phyloP scores from a whole-genome alignment of 768 basidiomycete genomes.

The Saitozyma sp. region DNA sequence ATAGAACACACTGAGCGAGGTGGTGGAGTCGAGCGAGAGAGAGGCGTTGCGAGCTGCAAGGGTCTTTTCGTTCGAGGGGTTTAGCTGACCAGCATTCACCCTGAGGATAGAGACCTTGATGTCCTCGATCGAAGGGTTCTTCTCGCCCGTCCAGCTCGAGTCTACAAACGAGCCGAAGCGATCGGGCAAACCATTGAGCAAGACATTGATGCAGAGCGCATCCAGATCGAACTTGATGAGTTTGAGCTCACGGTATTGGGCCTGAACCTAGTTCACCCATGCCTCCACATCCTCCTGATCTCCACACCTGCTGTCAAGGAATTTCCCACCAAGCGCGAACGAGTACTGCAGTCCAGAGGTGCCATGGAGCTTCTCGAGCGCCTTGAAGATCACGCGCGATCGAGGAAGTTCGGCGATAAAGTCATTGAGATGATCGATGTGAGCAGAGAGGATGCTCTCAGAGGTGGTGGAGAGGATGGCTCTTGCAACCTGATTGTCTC shows the following conservation, averaged over 20 bases:
- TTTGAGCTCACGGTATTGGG: constrained; percentile 2
- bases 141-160: neutral
- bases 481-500: too few relatives aligned
- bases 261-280: neutral
- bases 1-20: constrained; percentile 6
- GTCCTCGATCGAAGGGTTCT: neutral
- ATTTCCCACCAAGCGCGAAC: constrained; percentile 4
- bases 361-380: neutral
- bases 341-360: neutral
- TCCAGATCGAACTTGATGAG: neutral
- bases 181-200: constrained; percentile 2
- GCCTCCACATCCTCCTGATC: neutral
- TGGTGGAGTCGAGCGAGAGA: neutral
- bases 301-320: neutral
- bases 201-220: constrained; percentile 3
- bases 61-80: neutral
- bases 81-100: neutral
- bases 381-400: neutral
- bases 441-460: too few relatives aligned
- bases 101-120: neutral
- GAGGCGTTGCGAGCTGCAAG: constrained; percentile 2
- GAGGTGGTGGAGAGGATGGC: too few relatives aligned
- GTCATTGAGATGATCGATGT: too few relatives aligned
- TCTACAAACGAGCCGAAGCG: neutral
- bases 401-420: too few relatives aligned